Evolutionary conservation across 2,329 filamentous ascomycete genomes (phyloP), one percentile per base, ranked within the genome.

Genomic region (Coniella lustricola): DNA sequence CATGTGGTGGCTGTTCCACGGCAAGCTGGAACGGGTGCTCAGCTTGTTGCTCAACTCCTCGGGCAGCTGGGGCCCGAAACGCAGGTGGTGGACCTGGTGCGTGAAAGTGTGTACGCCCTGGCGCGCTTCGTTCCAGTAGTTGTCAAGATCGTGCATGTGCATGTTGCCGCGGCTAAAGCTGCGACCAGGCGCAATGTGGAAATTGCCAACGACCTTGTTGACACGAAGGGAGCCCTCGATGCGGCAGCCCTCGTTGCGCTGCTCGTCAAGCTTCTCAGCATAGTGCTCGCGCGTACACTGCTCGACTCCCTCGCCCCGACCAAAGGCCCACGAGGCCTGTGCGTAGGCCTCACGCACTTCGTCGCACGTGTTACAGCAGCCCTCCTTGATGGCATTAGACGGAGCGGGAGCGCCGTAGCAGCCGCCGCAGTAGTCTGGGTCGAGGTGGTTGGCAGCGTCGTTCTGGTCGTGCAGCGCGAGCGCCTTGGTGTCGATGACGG

Each of bases 171-270:
- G 95, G 67, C 86, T 95, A 77, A 97, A 97, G 66, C 85, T 91
- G 68, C 91, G 88, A 59, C 93, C 93, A 1, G 93, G 93, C 1
- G 94, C 93, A 59, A 98, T 85, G 68, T 98, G 93, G 77, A 98
- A 98, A 73, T 98, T 98, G 49, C 93, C 93, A 47, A 98, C 79
- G 21, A 98, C 93, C 72, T 98, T 98, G 77, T 98, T 98, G 57
- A 98, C 94, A 41, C 88, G 87, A 58, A 98, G 79, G 34, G 82
- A 81, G 51, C 93, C 93, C 66, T 96, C 90, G 55, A 98, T 86
- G 44, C 93, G 87, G 70, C 93, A 98, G 51, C 93, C 93, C 70
- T 98, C 94, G 44, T 83, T 79, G 49, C 90, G 81, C 71, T 97
- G 91, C 54, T 81, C 82, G 62, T 95, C 88, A 51, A 98, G 76